Base-by-base conservation (phyloP, 768 basidiomycete species). In the Xerocomellus amylosporus region DNA sequence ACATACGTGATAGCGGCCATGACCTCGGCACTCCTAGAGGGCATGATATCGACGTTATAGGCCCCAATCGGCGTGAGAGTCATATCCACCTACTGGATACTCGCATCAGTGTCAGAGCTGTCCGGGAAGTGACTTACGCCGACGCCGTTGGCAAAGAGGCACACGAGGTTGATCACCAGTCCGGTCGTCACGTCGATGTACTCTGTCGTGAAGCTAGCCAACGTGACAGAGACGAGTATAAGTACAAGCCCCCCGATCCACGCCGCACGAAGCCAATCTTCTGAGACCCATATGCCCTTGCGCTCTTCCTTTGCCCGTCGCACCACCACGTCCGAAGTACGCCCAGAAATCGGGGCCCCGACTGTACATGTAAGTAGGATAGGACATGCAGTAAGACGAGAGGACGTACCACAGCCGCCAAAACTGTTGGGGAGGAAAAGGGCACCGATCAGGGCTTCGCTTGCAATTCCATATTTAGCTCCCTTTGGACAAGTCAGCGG, bases 201-300 rank as follows among this genome's bases (percentile, higher is more conserved):
- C 33, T 73, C 62, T 14, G 77, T 82, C n/a, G 78, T 62, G 3
- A 86, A 56, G 1, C 86, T 85, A 0, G 74, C 75, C 0, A 70
- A 46, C 0, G 81, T 63, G 3, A 84, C 65, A 1, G 85, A 80
- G 1, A 84, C 24, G 0, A 87, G 88, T 4, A 79, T 72, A 28
- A 87, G 69, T 17, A 80, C 31, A 0, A 75, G 68, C 4, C 75
- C 75, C 9, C 81, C 80, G 7, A 74, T 58, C 33, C 82, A 64
- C 2, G 79, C 72, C 2, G 76, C 84, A 1, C 82, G 76, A 24
- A 88, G 74, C 6, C 87, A 80, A 58, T 87, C 88, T 65, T 90
- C 86, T 0, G 86, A 86, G 40, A 81, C 78, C 84, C 83, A 87
- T 2, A 72, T 60, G 1, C 85, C 85, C 0, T 75, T 75, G 22